Evolutionary conservation across 768 basidiomycete genomes (phyloP), one percentile per base, ranked within the genome.

Genomic region (Boletus pseudo-olivaceus): DNA sequence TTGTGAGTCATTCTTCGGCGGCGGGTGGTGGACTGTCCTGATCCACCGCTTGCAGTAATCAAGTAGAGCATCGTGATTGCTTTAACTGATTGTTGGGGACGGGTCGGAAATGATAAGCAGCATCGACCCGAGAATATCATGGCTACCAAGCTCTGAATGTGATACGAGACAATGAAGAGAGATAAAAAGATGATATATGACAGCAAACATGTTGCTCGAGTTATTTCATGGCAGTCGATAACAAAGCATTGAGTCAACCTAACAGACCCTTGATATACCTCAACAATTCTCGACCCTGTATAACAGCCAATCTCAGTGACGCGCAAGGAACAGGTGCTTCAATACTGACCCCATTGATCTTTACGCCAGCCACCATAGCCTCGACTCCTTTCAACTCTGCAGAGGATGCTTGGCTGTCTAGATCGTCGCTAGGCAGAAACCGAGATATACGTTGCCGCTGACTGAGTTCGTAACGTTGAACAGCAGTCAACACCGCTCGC

Each of bases 341-440:
- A 29, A 29, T 43, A 79, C 85, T 62, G 66, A 91, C 89, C 60
- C 90, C 91, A 48, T 76, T 78, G 41, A 69, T 77, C 71, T 93
- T 93, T 6, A 92, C 90, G 5, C 80, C 83, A 14, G 81, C 78
- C 6, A 93, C 81, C 86, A 93, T 90, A 32, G 83, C 83, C 57
- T 83, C 83, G 33, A 91, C 85, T 17, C 74, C 72, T 56, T 76
- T 72, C 26, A 75, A 62, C 26, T 78, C 76, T 12, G 65, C 55
- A 34, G 60, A 57, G 37, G 59, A 26, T 73, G 67, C 15, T 78
- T 79, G 66, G 64, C 71, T n/a, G 29, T 43, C 59, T 14, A 26
- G 55, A 37, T 50, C 54, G 37, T 53, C 43, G 15, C 39, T 51
- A 23, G 57, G 43, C 32, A 53, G 48, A 60, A 70, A 72, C 32